Percentiles rank a stretch among this genome's conserved stretches.
These are phyloP conservation scores for Colletotrichum phormii DNA, from an alignment of 2,329 filamentous ascomycete genomes.

Conservation along the genomic window DNA sequence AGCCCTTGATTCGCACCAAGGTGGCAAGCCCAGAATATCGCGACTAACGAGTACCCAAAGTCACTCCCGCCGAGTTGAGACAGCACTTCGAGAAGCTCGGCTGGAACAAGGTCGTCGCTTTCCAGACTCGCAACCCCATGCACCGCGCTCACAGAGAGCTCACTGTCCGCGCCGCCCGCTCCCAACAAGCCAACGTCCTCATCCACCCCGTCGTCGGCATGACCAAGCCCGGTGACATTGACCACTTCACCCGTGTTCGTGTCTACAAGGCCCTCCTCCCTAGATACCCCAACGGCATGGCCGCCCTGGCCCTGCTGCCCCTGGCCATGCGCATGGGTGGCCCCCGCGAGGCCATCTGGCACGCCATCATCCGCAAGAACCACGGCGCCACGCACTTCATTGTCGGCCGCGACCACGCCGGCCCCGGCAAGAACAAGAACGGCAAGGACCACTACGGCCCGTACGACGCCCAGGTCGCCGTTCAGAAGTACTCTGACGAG, in stretches of 20 bases:
- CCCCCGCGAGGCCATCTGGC: slow-evolving; percentile 98
- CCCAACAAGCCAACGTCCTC: slow-evolving; percentile 96
- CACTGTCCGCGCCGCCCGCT: slow-evolving; percentile 95
- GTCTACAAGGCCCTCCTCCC: slow-evolving; percentile 98
- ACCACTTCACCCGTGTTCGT: slow-evolving; percentile 99
- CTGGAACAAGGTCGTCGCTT: slow-evolving; percentile 97
- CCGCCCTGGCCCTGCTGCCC: slow-evolving; percentile 91
- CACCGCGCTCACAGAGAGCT: slow-evolving; percentile 98
- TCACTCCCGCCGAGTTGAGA: slow-evolving; percentile 93
- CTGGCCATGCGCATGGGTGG: slow-evolving; percentile 99
- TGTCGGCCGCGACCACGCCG: slow-evolving; percentile 97
- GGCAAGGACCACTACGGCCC: slow-evolving; percentile 98
- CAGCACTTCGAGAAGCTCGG: slow-evolving; percentile 99
- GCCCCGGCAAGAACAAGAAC: slow-evolving; percentile 97
- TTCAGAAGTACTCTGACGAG: slow-evolving; percentile 96
- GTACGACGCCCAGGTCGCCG: slow-evolving; percentile 95
- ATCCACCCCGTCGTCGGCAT: slow-evolving; percentile 99
- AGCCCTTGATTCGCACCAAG: neutral
- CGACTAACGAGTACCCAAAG: slow-evolving; percentile 54
- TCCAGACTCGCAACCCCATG: slow-evolving; percentile 99
- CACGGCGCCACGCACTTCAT: slow-evolving; percentile 99
- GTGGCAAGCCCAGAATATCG: neutral
- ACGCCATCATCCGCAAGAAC: slow-evolving; percentile 99
- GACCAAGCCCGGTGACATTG: slow-evolving; percentile 99
- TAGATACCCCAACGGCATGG: slow-evolving; percentile 99